A percentile compares a stretch with the other conserved stretches of the same genome.
phyloP scores from a whole-genome alignment of 177 flowering plant species.

The Vitis hybrid region DNA sequence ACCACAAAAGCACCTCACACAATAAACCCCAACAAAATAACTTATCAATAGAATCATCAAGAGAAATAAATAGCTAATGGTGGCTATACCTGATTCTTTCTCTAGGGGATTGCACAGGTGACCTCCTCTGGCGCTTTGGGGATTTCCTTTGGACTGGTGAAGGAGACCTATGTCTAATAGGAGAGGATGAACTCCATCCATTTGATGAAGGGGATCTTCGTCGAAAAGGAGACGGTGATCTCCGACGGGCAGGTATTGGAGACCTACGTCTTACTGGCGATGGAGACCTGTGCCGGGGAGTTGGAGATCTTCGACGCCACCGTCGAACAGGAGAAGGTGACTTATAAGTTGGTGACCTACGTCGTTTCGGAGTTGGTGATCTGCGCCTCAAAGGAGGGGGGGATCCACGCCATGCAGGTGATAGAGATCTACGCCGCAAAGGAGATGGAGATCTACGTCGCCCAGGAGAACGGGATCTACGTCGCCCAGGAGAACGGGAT shows the following conservation, averaged over 20 bases:
- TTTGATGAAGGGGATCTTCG: conserved; percentile 33
- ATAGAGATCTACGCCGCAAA: conserved; percentile 26
- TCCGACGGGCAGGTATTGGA: conserved; percentile 20
- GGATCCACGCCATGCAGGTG: conserved; percentile 24
- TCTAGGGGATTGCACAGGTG: conserved; percentile 46
- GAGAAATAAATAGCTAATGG: not conserved
- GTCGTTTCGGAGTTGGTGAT: conserved; percentile 35
- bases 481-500: conserved; percentile 38
- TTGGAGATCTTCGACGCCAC: conserved; percentile 35
- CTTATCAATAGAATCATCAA: not conserved
- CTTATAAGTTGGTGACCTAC: conserved; percentile 15
- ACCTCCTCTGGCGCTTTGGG: conserved; percentile 34
- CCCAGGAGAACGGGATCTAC: conserved; percentile 15
- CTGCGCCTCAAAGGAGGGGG: conserved; percentile 29
- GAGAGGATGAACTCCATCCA: conserved; percentile 37
- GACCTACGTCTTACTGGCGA: conserved; percentile 33
- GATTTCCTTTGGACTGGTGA: conserved; percentile 45
- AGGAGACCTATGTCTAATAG: conserved; percentile 31
- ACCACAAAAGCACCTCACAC: not conserved
- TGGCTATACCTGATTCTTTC: conserved; percentile 45
- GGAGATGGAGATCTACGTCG: conserved; percentile 24
- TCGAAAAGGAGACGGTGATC: conserved; percentile 24
- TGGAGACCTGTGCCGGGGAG: conserved; percentile 26
- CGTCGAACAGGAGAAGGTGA: conserved; percentile 27
- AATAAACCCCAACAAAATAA: not conserved